Base-by-base conservation (phyloP, 352 stramenopile species). In the Phytophthora hybrid region DNA sequence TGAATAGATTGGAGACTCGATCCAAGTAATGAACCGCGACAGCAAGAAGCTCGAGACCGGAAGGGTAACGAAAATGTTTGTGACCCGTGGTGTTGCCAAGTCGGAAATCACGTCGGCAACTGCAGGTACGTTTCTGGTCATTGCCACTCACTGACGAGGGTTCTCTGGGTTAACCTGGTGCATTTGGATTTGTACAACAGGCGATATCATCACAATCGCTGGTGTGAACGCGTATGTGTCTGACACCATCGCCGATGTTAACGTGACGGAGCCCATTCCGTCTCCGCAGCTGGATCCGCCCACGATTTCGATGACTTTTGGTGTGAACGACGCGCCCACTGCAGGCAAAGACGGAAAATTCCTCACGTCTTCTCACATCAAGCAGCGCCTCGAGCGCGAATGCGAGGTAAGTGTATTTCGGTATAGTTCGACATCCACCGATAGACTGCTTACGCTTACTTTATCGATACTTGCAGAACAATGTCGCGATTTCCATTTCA, bases 251-350 rank as follows among this genome's bases (percentile, higher is more conserved):
- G 91, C 88, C 63, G 84, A 95, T 71, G 73, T 84, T 0, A 71
- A 72, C 13, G 89, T 95, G 41, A 83, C 80, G 39, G 73, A 92
- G 53, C 90, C 97, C n/a, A 94, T 99, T 65, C 81, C 91, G 39
- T 98, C 97, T 49, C 96, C 96, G 53, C 93, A 97, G 54, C 83
- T 99, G 31, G 93, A 98, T 59, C 98, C 98, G 54, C 97, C 98
- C 7, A 99, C 97, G n/a, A 94, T 99, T 61, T 97, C 91, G 23
- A 99, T 99, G 94, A 98, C 98, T 54, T 99, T 99, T 83, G 90
- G 96, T 52, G 96, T 98, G 10, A 99, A 99, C 80, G 97, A 99
- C 78, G 97, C 94, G 26, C 98, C 98, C 16, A 94, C 99, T 26
- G 91, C 92, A 52, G 94, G 98, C 72, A 97, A 95, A 79, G 97